phyloP scores from a whole-genome alignment of 2,329 filamentous ascomycete genomes.

The Arthrobotrys musiformis region DNA sequence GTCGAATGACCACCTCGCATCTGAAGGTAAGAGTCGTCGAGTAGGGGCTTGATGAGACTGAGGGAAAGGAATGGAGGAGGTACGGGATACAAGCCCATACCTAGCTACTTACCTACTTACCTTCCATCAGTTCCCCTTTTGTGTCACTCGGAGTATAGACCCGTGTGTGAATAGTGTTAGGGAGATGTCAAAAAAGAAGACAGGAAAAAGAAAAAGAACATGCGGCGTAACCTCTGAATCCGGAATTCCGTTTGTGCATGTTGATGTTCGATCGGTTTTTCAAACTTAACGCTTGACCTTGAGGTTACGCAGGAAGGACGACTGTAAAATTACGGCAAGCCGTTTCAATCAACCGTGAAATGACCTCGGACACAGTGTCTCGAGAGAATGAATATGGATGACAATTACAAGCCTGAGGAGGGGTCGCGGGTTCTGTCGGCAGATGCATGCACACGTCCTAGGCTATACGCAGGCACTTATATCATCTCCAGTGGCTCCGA shows the following conservation, averaged over 20 bases:
- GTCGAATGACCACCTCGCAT: background rate
- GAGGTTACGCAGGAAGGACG: slow-evolving; percentile 34
- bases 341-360: slow-evolving; percentile 4
- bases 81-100: background rate
- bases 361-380: background rate
- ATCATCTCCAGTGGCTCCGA: too few species aligned
- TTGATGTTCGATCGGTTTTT: background rate
- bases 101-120: background rate
- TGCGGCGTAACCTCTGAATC: slow-evolving; percentile 43
- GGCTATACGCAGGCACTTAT: background rate
- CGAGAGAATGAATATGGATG: background rate
- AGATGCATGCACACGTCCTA: background rate
- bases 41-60: background rate
- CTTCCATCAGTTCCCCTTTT: background rate
- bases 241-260: slow-evolving; percentile 4
- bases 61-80: too few species aligned
- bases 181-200: background rate
- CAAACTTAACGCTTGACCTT: background rate
- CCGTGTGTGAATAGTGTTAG: background rate
- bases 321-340: slow-evolving; percentile 14
- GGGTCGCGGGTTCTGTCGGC: background rate
- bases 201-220: background rate
- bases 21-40: background rate
- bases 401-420: background rate
- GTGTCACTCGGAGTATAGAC: background rate